Conservation (phyloP, 805 yeast species). For the Schwanniomyces vanrijiae region DNA sequence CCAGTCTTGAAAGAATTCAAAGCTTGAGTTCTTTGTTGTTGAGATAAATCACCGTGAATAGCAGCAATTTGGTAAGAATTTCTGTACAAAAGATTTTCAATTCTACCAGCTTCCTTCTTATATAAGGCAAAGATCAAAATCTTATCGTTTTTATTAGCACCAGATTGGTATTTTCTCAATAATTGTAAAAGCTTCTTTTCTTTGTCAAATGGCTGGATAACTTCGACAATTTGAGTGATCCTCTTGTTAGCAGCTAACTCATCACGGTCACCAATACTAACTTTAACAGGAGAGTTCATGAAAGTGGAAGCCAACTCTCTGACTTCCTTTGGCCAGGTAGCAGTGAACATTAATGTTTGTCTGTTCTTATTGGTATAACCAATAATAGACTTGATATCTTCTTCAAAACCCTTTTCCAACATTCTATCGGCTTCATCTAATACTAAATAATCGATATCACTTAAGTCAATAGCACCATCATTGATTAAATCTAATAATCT, state of each 20-base stretch:
- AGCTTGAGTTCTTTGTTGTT: constrained; percentile 88
- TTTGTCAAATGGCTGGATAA: constrained; percentile 71
- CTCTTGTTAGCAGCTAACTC: constrained; percentile 93
- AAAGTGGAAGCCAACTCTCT: constrained; percentile 85
- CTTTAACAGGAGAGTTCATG: constrained; percentile 84
- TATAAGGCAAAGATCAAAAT: constrained; percentile 90
- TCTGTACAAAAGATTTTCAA: constrained; percentile 71
- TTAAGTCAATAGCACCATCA: constrained; percentile 78
- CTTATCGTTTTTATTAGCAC: constrained; percentile 67
- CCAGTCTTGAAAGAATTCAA: constrained; percentile 84
- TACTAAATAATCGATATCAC: constrained; percentile 72
- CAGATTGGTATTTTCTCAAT: constrained; percentile 71
- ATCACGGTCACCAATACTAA: constrained; percentile 91
- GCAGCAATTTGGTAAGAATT: constrained; percentile 86
- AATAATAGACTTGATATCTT: constrained; percentile 86
- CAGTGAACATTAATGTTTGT: constrained; percentile 98
- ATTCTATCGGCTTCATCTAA: constrained; percentile 98
- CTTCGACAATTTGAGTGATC: constrained; percentile 92
- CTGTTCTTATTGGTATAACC: constrained; percentile 56
- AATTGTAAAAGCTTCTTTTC: constrained; percentile 74
- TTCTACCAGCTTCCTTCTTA: constrained; percentile 93
- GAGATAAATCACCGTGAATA: constrained; percentile 93
- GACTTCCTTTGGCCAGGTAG: constrained; percentile 99
- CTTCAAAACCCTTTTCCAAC: constrained; percentile 98
- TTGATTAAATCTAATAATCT: constrained; percentile 86